Percentiles rank a stretch among this genome's conserved stretches.
phyloP scores from a whole-genome alignment of 176 grass and related monocot species.

The Hsuehochloa calcarea region DNA sequence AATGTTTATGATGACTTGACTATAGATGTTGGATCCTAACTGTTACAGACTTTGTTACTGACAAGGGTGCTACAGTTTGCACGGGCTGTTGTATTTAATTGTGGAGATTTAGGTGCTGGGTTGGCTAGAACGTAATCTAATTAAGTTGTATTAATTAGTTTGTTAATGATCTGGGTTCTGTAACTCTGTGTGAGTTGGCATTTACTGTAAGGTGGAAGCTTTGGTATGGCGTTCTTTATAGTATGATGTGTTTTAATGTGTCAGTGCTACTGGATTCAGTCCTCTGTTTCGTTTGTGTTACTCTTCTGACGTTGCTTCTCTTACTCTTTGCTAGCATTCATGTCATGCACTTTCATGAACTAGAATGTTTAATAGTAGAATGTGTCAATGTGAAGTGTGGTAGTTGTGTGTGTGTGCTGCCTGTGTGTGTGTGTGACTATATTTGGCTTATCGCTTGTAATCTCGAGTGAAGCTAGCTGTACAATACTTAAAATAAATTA shows the following conservation, averaged over 20 bases:
- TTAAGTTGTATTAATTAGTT: neutral
- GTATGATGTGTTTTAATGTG: neutral
- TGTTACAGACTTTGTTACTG: neutral
- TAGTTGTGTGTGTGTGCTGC: neutral
- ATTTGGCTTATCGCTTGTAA: neutral
- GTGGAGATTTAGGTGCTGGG: neutral
- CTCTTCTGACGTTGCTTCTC: neutral
- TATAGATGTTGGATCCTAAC: neutral
- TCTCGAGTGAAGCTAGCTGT: neutral
- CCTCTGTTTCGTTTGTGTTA: neutral
- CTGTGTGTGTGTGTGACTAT: neutral
- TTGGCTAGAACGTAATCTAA: neutral
- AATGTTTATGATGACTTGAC: neutral
- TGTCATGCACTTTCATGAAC: neutral
- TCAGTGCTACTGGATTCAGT: neutral
- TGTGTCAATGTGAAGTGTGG: neutral
- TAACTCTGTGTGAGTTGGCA: neutral
- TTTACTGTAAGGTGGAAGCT: neutral
- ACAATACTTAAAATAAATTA: neutral
- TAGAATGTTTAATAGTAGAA: neutral
- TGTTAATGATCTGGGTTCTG: neutral
- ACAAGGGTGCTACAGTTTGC: neutral
- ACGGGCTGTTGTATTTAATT: neutral
- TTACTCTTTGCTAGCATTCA: neutral
- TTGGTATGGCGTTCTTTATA: neutral